Evolutionary conservation across 495 filamentous ascomycete species (phyloP).

Genomic region (Aspergillus conjunctus): DNA sequence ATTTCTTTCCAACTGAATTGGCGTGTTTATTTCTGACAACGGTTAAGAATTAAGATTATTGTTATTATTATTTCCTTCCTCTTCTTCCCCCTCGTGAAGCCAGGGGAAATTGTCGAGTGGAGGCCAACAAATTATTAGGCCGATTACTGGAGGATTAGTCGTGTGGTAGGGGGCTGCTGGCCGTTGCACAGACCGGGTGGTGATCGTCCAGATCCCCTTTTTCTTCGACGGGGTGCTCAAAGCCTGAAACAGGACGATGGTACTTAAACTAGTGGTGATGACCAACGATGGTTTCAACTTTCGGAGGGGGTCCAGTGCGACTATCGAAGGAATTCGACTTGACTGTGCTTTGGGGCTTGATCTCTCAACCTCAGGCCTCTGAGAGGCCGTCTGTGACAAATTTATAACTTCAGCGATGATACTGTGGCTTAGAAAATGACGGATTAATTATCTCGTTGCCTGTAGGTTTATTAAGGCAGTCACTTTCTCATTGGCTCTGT

Average conservation of each 20-base stretch:
- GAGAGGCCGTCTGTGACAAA: neutral
- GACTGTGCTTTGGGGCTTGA: no score
- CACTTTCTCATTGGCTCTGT: neutral
- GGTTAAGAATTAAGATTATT: neutral
- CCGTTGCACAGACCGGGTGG: constrained; percentile 27
- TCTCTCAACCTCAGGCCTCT: no score
- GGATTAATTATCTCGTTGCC: neutral
- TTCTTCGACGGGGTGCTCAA: no score
- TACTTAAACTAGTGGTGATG: neutral
- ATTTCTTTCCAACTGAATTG: neutral
- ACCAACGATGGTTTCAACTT: neutral
- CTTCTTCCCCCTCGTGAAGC: neutral
- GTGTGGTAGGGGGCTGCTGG: constrained; percentile 16
- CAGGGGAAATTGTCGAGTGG: constrained; percentile 18
- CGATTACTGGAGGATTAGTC: constrained; percentile 3
- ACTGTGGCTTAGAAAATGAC: neutral
- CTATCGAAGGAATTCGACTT: neutral
- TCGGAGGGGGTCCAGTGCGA: neutral
- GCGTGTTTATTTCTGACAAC: neutral
- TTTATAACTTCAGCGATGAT: neutral
- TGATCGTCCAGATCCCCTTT: constrained; percentile 30
- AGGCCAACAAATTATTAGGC: constrained; percentile 1
- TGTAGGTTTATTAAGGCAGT: neutral
- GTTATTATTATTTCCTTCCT: neutral
- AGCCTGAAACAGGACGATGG: neutral